Evolutionary conservation across 2,329 filamentous ascomycete species (phyloP).

Genomic region (Basipetospora sp.): DNA sequence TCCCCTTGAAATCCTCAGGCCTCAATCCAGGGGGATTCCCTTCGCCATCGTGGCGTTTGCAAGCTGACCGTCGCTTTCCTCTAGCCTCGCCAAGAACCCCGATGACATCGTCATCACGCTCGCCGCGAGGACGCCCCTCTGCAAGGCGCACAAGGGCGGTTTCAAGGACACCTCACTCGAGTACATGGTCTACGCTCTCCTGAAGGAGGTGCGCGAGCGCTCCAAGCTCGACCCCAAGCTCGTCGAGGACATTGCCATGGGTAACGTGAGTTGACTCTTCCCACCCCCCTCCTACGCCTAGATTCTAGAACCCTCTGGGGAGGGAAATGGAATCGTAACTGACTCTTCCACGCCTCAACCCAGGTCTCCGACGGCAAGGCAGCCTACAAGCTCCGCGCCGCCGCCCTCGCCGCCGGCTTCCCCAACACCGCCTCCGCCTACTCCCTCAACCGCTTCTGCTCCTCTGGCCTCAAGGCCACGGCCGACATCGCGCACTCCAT

Average conservation of each 20-base stretch:
- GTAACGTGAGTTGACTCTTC: constrained; percentile 51
- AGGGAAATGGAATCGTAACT: no score
- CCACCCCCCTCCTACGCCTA: neutral
- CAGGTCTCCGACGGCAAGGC: constrained; percentile 74
- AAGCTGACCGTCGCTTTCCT: constrained; percentile 4
- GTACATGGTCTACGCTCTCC: constrained; percentile 66
- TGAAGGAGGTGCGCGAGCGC: constrained; percentile 60
- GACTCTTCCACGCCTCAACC: neutral
- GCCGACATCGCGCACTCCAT: constrained; percentile 92
- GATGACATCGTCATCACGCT: constrained; percentile 96
- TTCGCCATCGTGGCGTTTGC: no score
- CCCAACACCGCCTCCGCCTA: constrained; percentile 75
- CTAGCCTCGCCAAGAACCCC: constrained; percentile 75
- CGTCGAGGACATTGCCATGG: constrained; percentile 80
- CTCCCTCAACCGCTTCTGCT: constrained; percentile 90
- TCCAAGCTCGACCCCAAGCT: constrained; percentile 65
- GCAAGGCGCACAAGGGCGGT: constrained; percentile 79
- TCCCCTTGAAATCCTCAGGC: neutral
- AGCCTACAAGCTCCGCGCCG: constrained; percentile 80
- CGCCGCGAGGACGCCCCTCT: constrained; percentile 73
- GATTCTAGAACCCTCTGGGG: no score
- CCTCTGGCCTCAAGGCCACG: constrained; percentile 84
- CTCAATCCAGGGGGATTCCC: no score
- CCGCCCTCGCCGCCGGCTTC: constrained; percentile 79
- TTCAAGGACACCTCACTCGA: constrained; percentile 91